Evolutionary conservation across 2,329 filamentous ascomycete species (phyloP).

Genomic region (Ophiosphaerella korrae): DNA sequence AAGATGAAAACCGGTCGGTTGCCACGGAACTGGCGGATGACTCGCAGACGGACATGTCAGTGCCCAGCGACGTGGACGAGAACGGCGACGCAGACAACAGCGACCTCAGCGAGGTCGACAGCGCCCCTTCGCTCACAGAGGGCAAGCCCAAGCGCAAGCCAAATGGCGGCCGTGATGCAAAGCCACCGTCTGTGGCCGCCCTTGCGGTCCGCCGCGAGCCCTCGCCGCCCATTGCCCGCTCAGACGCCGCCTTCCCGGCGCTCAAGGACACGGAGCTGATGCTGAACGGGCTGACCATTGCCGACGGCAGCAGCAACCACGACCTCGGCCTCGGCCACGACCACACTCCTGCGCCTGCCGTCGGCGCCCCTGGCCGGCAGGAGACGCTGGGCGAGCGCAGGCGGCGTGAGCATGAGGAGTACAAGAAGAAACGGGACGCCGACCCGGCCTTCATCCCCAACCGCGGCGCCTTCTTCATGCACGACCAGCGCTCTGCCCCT

Average conservation of each 20-base stretch:
- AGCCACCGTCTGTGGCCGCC: constrained; percentile 25
- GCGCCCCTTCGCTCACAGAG: constrained; percentile 39
- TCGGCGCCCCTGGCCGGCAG: constrained; percentile 44
- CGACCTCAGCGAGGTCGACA: constrained; percentile 60
- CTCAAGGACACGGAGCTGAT: constrained; percentile 64
- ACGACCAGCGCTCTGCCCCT: constrained; percentile 83
- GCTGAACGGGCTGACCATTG: constrained; percentile 62
- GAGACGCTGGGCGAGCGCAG: constrained; percentile 71
- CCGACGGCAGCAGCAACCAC: constrained; percentile 46
- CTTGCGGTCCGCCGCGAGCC: constrained; percentile 32
- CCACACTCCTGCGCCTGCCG: constrained; percentile 48
- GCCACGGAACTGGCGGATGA: constrained; percentile 62
- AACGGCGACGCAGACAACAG: constrained; percentile 65
- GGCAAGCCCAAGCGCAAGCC: constrained; percentile 46
- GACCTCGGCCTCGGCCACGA: constrained; percentile 59
- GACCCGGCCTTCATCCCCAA: constrained; percentile 95
- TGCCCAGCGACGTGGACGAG: constrained; percentile 61
- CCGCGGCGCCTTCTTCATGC: constrained; percentile 94
- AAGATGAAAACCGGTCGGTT: constrained; percentile 47
- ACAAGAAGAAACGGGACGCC: constrained; percentile 83
- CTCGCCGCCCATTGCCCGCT: constrained; percentile 44
- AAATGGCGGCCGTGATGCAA: constrained; percentile 45
- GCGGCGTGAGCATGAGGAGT: constrained; percentile 87
- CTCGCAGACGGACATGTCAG: constrained; percentile 66
- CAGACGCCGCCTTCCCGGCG: constrained; percentile 48